Conservation (phyloP, 2,329 filamentous ascomycete genomes). For the Fusarium nanum region DNA sequence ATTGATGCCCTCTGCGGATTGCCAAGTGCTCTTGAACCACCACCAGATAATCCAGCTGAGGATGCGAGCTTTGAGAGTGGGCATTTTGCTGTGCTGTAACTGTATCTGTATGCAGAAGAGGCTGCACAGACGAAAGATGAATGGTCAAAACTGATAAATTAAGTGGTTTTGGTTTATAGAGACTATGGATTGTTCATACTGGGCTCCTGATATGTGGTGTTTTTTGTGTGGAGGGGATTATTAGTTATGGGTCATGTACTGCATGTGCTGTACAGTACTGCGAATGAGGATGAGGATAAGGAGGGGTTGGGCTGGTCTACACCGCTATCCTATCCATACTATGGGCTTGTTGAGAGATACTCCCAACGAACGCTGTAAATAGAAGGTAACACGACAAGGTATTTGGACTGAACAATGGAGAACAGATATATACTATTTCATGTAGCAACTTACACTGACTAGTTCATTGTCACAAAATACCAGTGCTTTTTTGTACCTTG, state of each 20-base stretch:
- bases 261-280: background rate
- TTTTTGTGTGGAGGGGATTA: constrained; percentile 31
- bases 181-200: background rate
- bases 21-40: constrained; percentile 44
- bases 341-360: background rate
- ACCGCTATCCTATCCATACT: constrained; percentile 21
- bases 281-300: background rate
- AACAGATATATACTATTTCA: background rate
- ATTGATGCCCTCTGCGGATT: constrained; percentile 41
- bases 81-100: constrained; percentile 35
- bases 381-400: background rate
- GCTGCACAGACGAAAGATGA: constrained; percentile 11
- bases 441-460: background rate
- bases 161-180: constrained; percentile 7
- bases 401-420: background rate
- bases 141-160: constrained; percentile 2
- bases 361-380: constrained; percentile 4
- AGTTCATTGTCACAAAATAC: background rate
- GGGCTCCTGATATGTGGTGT: constrained; percentile 12
- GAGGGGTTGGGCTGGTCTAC: constrained; percentile 28
- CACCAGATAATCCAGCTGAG: constrained; percentile 47
- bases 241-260: constrained; percentile 4
- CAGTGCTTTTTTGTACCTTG: background rate
- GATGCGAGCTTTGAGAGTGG: constrained; percentile 45
- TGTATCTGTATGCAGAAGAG: background rate